Evolutionary conservation across 192 early-diverging fungal genomes (phyloP).

Genomic region (Coemansia sp.): DNA sequence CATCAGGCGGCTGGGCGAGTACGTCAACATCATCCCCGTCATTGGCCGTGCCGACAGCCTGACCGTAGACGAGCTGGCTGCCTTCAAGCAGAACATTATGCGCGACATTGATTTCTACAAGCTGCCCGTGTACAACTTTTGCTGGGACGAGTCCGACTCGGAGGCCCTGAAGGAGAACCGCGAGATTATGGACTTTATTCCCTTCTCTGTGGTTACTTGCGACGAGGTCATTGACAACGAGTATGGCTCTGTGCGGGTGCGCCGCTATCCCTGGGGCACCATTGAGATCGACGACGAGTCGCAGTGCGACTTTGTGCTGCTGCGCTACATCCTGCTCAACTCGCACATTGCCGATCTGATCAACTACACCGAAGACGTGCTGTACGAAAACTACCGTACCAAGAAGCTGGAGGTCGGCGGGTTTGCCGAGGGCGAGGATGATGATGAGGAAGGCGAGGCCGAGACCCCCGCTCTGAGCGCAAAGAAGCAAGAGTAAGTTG

Average conservation of each 20-base stretch:
- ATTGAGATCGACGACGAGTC: conserved; percentile 95
- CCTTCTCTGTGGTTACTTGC: conserved; percentile 93
- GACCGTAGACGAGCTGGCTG: conserved; percentile 74
- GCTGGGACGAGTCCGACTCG: conserved; percentile 96
- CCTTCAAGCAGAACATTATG: conserved; percentile 93
- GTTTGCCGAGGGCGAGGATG: conserved; percentile 38
- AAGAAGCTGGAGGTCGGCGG: conserved; percentile 69
- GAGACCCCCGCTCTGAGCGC: conserved; percentile 12
- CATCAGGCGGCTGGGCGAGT: conserved; percentile 85
- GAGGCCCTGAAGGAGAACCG: conserved; percentile 98
- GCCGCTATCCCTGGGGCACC: conserved; percentile 93
- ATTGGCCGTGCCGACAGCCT: conserved; percentile 92
- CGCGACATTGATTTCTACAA: conserved; percentile 97
- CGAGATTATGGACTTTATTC: conserved; percentile 83
- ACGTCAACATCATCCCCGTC: conserved; percentile 94
- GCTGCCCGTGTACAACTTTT: conserved; percentile 98
- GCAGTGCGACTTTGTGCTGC: conserved; percentile 93
- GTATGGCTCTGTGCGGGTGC: conserved; percentile 83
- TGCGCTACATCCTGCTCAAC: conserved; percentile 88
- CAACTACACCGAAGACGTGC: conserved; percentile 90
- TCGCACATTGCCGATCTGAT: conserved; percentile 96
- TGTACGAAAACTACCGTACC: conserved; percentile 95
- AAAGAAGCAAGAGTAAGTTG: conserved; percentile 40
- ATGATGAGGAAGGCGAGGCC: conserved; percentile 27
- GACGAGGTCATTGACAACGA: conserved; percentile 75